Evolutionary conservation across 805 yeast species (phyloP).

Genomic region (Barnettozyma siamensis): DNA sequence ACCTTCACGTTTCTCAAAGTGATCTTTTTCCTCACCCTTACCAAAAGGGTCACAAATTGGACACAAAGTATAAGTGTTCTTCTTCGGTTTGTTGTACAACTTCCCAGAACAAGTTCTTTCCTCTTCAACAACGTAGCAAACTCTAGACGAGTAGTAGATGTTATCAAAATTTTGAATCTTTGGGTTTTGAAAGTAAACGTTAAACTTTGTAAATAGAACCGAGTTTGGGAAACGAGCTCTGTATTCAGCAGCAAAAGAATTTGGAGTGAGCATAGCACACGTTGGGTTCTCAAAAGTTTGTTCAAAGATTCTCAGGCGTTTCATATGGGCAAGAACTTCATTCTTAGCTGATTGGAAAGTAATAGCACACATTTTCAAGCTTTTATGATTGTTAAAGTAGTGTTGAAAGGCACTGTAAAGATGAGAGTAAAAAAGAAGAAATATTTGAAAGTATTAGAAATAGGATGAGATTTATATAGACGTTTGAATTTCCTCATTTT

Average conservation of each 20-base stretch:
- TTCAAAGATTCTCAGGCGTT: neutral
- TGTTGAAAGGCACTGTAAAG: too few relatives aligned
- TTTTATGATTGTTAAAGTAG: too few relatives aligned
- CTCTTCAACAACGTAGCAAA: constrained; percentile 9
- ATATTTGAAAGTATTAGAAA: too few relatives aligned
- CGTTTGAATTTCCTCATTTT: too few relatives aligned
- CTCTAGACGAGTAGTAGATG: constrained; percentile 6
- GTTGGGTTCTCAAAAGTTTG: neutral
- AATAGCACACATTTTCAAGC: too few relatives aligned
- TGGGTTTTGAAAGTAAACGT: constrained; percentile 3
- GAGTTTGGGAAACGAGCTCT: constrained; percentile 4
- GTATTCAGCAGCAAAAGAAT: neutral
- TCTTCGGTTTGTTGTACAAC: constrained; percentile 6
- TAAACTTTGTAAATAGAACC: neutral
- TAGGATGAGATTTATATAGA: too few relatives aligned
- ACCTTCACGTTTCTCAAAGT: constrained; percentile 3
- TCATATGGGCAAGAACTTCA: neutral
- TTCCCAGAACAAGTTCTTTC: constrained; percentile 8
- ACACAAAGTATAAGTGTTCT: constrained; percentile 13
- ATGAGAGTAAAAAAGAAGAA: too few relatives aligned
- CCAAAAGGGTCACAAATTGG: constrained; percentile 15
- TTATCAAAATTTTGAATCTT: constrained; percentile 11
- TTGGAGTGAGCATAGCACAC: neutral
- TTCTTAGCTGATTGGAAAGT: too few relatives aligned
- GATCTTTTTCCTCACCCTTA: neutral